Evolutionary conservation across 441 rosid genomes (phyloP).

Genomic region (Bocquillonia castaneifolia): DNA sequence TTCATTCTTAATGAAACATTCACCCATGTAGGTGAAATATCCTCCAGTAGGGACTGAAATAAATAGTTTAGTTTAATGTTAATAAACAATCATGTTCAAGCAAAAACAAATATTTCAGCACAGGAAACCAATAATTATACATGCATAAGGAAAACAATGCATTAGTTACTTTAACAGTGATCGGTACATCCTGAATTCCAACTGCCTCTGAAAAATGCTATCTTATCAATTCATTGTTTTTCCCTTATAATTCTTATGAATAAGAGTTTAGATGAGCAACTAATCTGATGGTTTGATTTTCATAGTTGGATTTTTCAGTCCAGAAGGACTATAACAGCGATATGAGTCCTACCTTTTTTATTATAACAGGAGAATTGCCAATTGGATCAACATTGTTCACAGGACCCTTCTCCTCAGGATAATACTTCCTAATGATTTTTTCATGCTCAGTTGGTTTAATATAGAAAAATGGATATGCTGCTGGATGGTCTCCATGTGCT

Average conservation of each 20-base stretch:
- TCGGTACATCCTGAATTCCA: not conserved
- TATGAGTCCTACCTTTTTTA: conserved; percentile 45
- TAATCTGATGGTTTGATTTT: conserved; percentile 6
- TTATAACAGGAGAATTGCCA: conserved; percentile 77
- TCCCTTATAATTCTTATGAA: not conserved
- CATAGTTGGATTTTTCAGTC: conserved; percentile 1
- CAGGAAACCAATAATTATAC: not conserved
- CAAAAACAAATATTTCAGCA: not conserved
- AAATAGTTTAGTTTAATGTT: conserved; percentile 18
- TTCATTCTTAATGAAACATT: conserved; percentile 72
- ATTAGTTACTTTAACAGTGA: not conserved
- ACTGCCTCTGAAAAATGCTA: not conserved
- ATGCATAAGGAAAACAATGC: not conserved
- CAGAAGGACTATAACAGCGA: not conserved
- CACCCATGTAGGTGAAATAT: conserved; percentile 77
- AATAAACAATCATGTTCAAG: conserved; percentile 8
- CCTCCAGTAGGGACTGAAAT: conserved; percentile 51
- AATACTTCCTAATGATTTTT: conserved; percentile 55
- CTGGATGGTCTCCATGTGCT: conserved; percentile 54
- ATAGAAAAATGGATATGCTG: conserved; percentile 69
- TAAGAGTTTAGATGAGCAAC: not conserved
- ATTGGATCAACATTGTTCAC: conserved; percentile 61
- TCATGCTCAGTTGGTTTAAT: conserved; percentile 53
- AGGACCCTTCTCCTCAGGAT: conserved; percentile 67
- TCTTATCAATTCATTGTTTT: not conserved